A percentile compares a stretch with the other conserved stretches of the same genome.
These are phyloP conservation scores for Postia placenta DNA, from an alignment of 768 basidiomycete species.

Conservation along the genomic window DNA sequence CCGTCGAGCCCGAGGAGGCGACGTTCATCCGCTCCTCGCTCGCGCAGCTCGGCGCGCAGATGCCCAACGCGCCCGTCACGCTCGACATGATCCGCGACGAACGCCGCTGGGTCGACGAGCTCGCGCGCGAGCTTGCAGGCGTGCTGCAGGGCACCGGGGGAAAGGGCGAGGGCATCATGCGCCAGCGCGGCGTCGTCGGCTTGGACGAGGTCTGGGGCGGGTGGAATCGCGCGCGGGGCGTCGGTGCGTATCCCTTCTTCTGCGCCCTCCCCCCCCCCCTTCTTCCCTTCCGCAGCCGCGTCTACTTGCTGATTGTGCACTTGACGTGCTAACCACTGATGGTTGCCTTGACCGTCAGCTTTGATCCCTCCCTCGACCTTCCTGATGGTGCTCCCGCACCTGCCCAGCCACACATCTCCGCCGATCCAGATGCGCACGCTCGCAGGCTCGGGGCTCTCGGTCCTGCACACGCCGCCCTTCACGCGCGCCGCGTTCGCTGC, in stretches of 20 bases:
- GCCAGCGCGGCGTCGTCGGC: slow-evolving; percentile 71
- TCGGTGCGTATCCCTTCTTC: slow-evolving; percentile 47
- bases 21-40: slow-evolving; percentile 86
- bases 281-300: too few relatives aligned
- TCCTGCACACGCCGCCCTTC: slow-evolving; percentile 82
- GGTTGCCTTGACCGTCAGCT: slow-evolving; percentile 37
- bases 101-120: slow-evolving; percentile 66
- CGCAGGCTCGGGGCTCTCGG: slow-evolving; percentile 59
- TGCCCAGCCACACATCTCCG: slow-evolving; percentile 61
- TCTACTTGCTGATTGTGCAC: too few relatives aligned
- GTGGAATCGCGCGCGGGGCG: slow-evolving; percentile 91
- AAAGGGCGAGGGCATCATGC: slow-evolving; percentile 60
- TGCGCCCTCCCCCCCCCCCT: neutral
- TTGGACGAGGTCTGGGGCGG: slow-evolving; percentile 93
- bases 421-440: slow-evolving; percentile 65
- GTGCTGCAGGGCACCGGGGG: slow-evolving; percentile 51
- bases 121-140: slow-evolving; percentile 75
- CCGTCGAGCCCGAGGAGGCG: slow-evolving; percentile 71
- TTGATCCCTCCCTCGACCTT: slow-evolving; percentile 87
- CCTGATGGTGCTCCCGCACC: slow-evolving; percentile 63
- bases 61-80: slow-evolving; percentile 77
- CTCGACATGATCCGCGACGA: slow-evolving; percentile 86
- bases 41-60: slow-evolving; percentile 81
- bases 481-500: slow-evolving; percentile 60
- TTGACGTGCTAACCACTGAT: slow-evolving; percentile 5